Conservation (phyloP, 169 alveolate species). For the Babesia sp. region DNA sequence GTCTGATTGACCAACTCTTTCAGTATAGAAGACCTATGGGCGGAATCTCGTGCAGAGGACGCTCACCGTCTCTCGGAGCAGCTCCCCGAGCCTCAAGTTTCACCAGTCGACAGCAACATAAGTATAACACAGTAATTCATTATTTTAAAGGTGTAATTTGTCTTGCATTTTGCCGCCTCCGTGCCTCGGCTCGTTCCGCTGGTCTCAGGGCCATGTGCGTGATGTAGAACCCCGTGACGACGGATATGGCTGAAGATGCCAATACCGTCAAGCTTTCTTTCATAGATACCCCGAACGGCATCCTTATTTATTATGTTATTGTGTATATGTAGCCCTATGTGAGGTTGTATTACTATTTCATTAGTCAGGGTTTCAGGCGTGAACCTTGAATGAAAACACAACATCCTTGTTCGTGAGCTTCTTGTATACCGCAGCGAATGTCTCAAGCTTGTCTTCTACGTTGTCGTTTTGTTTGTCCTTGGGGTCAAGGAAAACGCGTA, state of each 20-base stretch:
- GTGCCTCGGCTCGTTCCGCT: constrained; percentile 23
- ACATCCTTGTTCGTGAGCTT: constrained; percentile 93
- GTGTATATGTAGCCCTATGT: background rate
- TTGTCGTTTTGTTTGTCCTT: constrained; percentile 92
- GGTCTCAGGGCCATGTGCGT: constrained; percentile 49
- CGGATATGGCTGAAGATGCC: constrained; percentile 45
- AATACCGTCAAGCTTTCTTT: constrained; percentile 50
- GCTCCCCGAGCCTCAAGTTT: background rate
- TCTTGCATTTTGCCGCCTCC: background rate
- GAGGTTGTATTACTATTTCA: background rate
- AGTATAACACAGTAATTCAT: background rate
- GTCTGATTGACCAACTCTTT: background rate
- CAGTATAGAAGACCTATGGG: constrained; percentile 38
- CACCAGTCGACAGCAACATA: background rate
- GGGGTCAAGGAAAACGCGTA: constrained; percentile 92
- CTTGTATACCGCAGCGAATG: constrained; percentile 92
- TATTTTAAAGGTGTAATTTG: constrained; percentile 8
- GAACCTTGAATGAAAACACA: constrained; percentile 80
- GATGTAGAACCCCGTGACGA: constrained; percentile 33
- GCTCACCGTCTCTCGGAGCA: background rate
- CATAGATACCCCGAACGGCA: constrained; percentile 61
- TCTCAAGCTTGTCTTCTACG: constrained; percentile 91
- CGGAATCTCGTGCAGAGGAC: constrained; percentile 25
- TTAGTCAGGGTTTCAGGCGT: constrained; percentile 36
- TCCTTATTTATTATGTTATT: background rate